Conservation (phyloP, 495 filamentous ascomycete species). For the Penicillium mononematosum region DNA sequence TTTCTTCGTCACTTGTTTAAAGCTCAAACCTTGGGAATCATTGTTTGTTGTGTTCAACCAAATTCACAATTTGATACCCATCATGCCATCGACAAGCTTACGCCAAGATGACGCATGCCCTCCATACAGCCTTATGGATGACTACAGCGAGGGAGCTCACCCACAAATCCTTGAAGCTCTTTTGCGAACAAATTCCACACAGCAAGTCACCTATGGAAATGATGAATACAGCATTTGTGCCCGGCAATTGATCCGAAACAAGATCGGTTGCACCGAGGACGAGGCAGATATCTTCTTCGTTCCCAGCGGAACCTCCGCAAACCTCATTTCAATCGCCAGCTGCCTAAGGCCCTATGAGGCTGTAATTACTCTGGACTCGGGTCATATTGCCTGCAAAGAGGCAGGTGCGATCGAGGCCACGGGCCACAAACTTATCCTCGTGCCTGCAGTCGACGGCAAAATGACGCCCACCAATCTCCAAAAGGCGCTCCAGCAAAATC, state of each 20-base stretch:
- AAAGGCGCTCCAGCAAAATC: constrained; percentile 36
- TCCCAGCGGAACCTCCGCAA: constrained; percentile 45
- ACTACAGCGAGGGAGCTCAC: constrained; percentile 49
- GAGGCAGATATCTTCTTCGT: constrained; percentile 48
- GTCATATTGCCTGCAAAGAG: constrained; percentile 46
- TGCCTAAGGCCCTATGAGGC: constrained; percentile 46
- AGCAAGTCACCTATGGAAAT: constrained; percentile 43
- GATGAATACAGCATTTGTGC: constrained; percentile 38
- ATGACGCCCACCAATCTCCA: constrained; percentile 40
- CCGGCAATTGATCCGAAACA: constrained; percentile 32
- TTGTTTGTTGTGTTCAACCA: constrained; percentile 1
- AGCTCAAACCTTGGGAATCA: constrained; percentile 5
- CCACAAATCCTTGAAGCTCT: constrained; percentile 45
- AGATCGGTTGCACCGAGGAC: constrained; percentile 31
- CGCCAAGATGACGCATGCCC: constrained; percentile 32
- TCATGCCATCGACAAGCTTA: constrained; percentile 30
- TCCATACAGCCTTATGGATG: constrained; percentile 46
- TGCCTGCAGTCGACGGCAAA: constrained; percentile 40
- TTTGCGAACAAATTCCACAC: constrained; percentile 36
- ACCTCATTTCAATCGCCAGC: constrained; percentile 46
- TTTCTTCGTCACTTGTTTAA: background rate
- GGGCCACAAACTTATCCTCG: constrained; percentile 46
- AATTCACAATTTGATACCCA: background rate
- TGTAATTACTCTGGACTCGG: constrained; percentile 41
- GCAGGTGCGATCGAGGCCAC: constrained; percentile 48